Percentiles rank a stretch among this genome's conserved stretches.
Evolutionary conservation across 2,329 filamentous ascomycete genomes (phyloP).

Genomic region (Thermoascus crustaceus): DNA sequence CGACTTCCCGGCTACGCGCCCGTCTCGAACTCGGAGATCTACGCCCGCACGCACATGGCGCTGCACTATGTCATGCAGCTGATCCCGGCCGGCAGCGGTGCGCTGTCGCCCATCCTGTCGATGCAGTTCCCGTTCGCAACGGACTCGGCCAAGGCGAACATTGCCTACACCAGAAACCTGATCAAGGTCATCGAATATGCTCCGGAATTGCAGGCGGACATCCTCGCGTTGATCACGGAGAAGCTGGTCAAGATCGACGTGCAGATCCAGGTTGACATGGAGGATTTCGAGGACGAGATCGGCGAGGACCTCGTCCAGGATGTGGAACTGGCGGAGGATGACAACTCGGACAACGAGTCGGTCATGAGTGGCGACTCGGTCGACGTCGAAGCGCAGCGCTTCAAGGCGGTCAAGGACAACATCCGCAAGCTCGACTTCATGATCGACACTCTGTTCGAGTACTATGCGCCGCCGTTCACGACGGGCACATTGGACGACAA

Average conservation of each 20-base stretch:
- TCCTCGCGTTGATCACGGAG: conserved; percentile 75
- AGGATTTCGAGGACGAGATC: conserved; percentile 84
- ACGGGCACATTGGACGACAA: conserved; percentile 61
- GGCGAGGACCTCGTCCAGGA: conserved; percentile 59
- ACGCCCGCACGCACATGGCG: conserved; percentile 65
- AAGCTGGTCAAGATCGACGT: conserved; percentile 90
- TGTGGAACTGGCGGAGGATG: conserved; percentile 33
- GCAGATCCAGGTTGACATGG: conserved; percentile 86
- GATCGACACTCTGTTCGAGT: conserved; percentile 76
- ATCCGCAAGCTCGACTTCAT: conserved; percentile 88
- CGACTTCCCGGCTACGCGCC: conserved; percentile 47
- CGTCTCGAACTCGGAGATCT: conserved; percentile 58
- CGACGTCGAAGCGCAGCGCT: conserved; percentile 37
- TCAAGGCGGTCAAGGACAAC: conserved; percentile 68
- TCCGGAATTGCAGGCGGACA: conserved; percentile 67
- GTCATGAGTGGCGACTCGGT: conserved; percentile 54
- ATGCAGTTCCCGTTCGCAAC: conserved; percentile 67
- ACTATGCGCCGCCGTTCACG: conserved; percentile 67
- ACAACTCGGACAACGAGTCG: conserved; percentile 61
- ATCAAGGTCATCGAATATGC: conserved; percentile 69
- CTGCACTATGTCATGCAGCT: conserved; percentile 69
- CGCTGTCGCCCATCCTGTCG: conserved; percentile 59
- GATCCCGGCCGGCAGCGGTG: conserved; percentile 67
- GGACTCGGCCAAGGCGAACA: conserved; percentile 69
- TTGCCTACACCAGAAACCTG: conserved; percentile 82